These are phyloP conservation scores for Chalciporus chontae DNA, from an alignment of 768 basidiomycete species.

Conservation along the genomic window DNA sequence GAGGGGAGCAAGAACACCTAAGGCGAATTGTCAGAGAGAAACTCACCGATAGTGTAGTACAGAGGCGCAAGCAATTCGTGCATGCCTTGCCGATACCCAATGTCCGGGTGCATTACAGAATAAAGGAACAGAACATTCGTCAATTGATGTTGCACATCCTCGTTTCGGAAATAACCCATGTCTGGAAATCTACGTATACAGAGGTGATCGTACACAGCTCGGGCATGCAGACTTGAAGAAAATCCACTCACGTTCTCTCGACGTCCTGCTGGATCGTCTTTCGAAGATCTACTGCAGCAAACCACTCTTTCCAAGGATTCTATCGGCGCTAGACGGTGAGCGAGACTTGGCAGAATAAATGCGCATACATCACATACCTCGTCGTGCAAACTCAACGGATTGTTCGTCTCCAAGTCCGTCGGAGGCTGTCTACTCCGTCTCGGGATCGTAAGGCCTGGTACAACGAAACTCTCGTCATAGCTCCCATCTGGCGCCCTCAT, in stretches of 20 bases:
- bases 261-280: slow-evolving; percentile 93
- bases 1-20: slow-evolving; percentile 6
- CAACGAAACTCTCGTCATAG: slow-evolving; percentile 63
- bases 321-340: slow-evolving; percentile 27
- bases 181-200: slow-evolving; percentile 84
- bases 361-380: slow-evolving; percentile 44
- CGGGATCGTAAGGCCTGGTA: slow-evolving; percentile 47
- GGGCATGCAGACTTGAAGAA: neutral
- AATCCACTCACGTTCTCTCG: slow-evolving; percentile 78
- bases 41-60: slow-evolving; percentile 55
- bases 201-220: neutral
- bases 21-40: neutral
- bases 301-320: slow-evolving; percentile 98
- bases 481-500: slow-evolving; percentile 85
- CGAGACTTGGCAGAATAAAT: neutral
- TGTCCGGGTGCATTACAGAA: slow-evolving; percentile 69
- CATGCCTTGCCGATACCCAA: slow-evolving; percentile 98
- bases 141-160: slow-evolving; percentile 70
- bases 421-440: slow-evolving; percentile 26
- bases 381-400: slow-evolving; percentile 76
- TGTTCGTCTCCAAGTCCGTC: slow-evolving; percentile 64
- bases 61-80: slow-evolving; percentile 92
- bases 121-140: slow-evolving; percentile 88
- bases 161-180: slow-evolving; percentile 80
- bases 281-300: slow-evolving; percentile 81